Base-by-base conservation (phyloP, 768 basidiomycete species). In the Hortiboletus campestris region DNA sequence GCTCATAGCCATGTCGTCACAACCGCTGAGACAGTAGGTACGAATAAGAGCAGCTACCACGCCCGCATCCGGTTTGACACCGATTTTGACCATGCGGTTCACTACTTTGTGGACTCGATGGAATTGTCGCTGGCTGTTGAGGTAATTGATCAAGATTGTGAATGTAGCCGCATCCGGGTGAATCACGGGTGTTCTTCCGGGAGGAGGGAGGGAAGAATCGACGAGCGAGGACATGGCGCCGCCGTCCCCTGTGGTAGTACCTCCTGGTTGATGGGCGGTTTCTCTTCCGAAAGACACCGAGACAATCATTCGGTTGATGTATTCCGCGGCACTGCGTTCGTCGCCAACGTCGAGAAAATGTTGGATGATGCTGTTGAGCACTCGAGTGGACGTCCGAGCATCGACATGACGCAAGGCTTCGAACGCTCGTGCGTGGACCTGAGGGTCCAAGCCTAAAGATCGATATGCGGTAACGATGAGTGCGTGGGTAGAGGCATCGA, bases 301-400 rank as follows among this genome's bases (percentile, higher is more conserved):
- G 44, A 76, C 64, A 70, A 86, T 81, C 75, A 86, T 84, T 46
- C 78, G 63, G 13, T 78, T 75, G 25, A 89, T 68, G 25, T 86
- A 67, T 49, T 73, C 74, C 20, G 78, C 59, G 6, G 80, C 79
- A 22, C 75, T 75, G 38, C 67, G 41, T 49, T 82, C 54, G 70
- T 91, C 83, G 62, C 74, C 69, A 31, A 73, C 66, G 63, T 86
- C 84, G 39, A 92, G 66, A 43, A 80, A 76, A 39, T 84, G 76
- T 58, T 81, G 81, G 42, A 90, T 75, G n/a, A 91, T 72, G 56
- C 78, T 78, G 76, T 92, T 92, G 67, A 91, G 65, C n/a, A 84
- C 76, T 29, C 70, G 67, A n/a, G 83, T 81, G 39, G 81, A 77
- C 2, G 72, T 70, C 4, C 59, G 68, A 14, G 60, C 62, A 56